Evolutionary conservation across 805 yeast genomes (phyloP), one percentile per base, ranked within the genome.

Genomic region (Candida sakaeoensis): DNA sequence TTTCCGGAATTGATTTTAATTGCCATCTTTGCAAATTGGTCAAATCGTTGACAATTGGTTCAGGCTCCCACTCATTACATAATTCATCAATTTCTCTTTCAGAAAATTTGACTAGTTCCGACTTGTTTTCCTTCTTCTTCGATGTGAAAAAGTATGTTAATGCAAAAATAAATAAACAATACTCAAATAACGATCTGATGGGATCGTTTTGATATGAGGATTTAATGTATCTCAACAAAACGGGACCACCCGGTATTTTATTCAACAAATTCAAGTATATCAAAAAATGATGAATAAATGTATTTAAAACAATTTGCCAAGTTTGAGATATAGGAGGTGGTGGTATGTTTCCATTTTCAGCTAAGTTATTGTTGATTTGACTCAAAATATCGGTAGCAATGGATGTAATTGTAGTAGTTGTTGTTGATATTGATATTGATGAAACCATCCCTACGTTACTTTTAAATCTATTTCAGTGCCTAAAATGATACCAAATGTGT

Each of bases 171-270:
- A 89, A 76, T 51, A 93, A 70, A 13, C 80, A 68, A 26, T 85
- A 60, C 63, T 93, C 99, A 40, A 93, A 70, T 6, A 87, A 55
- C 0, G 98, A 85, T 53, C 99, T 77, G 44, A 88, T 74, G 1
- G 99, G 99, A 60, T 93, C 99, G 61, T 93, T 79, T 59, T 88
- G 89, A 58, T 90, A 90, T 2, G 97, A 88, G 9, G 89, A 80
- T 47, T 73, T 74, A 53, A 93, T 82, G 61, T 93, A 93, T 41
- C 89, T 64, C 23, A 82, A 64, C 5, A 82, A 54, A 40, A 77
- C 64, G 33, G 63, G 66, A 12, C 85, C 84, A 41, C 85, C 85
- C 1, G 86, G 86, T 4, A 68, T 33, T 24, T 50, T 57, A 25
- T 60, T 65, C 33, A 69, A 55, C 37, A 52, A 53, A 47, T 64